Conservation (phyloP, 352 stramenopile genomes). For the Phytophthora brassicae region DNA sequence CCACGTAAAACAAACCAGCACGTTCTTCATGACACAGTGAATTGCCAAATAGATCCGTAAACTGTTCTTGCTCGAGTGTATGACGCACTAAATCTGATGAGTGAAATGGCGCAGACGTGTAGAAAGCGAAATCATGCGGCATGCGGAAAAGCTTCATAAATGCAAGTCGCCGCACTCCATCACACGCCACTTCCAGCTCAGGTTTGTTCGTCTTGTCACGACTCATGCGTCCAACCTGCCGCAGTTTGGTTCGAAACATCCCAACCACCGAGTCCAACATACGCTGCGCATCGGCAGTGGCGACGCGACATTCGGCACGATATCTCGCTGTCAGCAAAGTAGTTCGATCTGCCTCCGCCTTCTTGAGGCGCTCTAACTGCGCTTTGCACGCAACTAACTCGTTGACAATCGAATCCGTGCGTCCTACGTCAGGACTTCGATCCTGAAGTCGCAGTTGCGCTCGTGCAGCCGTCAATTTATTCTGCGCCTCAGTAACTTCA, state of each 20-base stretch:
- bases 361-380: conserved; percentile 54
- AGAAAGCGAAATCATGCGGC: conserved; percentile 54
- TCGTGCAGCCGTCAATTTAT: conserved; percentile 35
- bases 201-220: conserved; percentile 12
- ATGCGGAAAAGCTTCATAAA: conserved; percentile 68
- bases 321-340: conserved; percentile 48
- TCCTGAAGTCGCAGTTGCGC: conserved; percentile 66
- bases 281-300: conserved; percentile 52
- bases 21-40: conserved; percentile 72
- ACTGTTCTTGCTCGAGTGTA: conserved; percentile 48
- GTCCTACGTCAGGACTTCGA: conserved; percentile 49
- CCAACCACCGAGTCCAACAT: conserved; percentile 48
- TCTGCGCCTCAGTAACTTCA: conserved; percentile 51
- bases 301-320: conserved; percentile 54
- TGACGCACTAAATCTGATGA: conserved; percentile 43
- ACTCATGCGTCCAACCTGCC: conserved; percentile 37
- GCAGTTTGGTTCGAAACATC: conserved; percentile 50
- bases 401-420: conserved; percentile 54
- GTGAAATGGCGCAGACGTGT: conserved; percentile 51
- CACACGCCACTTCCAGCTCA: conserved; percentile 44
- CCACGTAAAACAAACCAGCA: conserved; percentile 64
- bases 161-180: conserved; percentile 60
- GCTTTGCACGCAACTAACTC: conserved; percentile 42
- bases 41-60: conserved; percentile 68
- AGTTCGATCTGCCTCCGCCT: conserved; percentile 52